Percentiles rank a stretch among this genome's conserved stretches.
phyloP scores from a whole-genome alignment of 257 asterid genomes.

The Fraxinus pennsylvanica region DNA sequence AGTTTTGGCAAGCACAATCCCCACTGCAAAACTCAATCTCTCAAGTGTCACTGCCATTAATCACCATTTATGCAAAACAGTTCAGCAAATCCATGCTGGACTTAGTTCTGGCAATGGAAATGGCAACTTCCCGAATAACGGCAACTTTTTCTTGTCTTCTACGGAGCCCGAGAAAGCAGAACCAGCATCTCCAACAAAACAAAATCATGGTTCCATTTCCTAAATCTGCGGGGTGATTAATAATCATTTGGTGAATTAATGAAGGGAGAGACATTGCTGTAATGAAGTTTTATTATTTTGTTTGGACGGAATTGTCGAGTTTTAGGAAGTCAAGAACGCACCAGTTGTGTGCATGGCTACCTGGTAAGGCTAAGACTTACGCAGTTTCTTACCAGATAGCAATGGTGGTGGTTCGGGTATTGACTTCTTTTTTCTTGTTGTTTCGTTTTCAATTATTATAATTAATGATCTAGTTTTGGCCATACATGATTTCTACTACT shows the following conservation, averaged over 20 bases:
- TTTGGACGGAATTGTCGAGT: conserved; percentile 24
- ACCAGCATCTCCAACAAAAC: conserved; percentile 17
- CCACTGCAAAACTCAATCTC: conserved; percentile 73
- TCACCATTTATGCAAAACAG: conserved; percentile 68
- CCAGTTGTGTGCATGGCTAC: conserved; percentile 65
- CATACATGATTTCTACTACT: too few relatives aligned
- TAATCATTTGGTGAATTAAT: conserved; percentile 12
- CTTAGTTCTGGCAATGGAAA: conserved; percentile 24
- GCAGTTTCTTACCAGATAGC: conserved; percentile 31
- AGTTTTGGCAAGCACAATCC: conserved; percentile 75
- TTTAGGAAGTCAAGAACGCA: conserved; percentile 94
- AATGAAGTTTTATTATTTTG: conserved; percentile 27
- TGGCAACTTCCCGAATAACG: conserved; percentile 4
- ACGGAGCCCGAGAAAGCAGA: conserved; percentile 29
- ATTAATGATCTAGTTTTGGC: too few relatives aligned
- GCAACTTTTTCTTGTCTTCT: conserved; percentile 11
- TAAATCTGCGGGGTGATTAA: conserved; percentile 17
- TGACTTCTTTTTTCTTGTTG: conserved; percentile 65
- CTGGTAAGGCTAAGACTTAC: conserved; percentile 31
- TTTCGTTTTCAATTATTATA: not conserved
- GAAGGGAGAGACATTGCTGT: conserved; percentile 7
- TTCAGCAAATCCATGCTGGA: conserved; percentile 64
- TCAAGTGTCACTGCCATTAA: conserved; percentile 75
- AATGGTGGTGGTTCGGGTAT: conserved; percentile 96
- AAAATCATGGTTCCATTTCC: conserved; percentile 37